Evolutionary conservation across 768 basidiomycete genomes (phyloP), one percentile per base, ranked within the genome.

Genomic region (Leucocoprinus sp.): DNA sequence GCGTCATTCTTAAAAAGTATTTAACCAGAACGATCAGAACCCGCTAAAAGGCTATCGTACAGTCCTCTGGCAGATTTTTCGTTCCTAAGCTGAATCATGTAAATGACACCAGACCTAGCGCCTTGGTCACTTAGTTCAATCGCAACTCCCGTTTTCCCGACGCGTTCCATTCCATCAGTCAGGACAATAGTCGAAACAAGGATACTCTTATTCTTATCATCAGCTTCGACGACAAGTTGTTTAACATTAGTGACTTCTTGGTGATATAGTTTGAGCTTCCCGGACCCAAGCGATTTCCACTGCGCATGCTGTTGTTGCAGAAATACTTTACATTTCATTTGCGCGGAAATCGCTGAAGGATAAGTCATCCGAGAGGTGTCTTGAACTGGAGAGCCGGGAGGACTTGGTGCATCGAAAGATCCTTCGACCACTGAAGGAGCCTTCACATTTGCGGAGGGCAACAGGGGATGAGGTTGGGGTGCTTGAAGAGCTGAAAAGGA

Each of bases 251-350:
- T 89, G 21, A 91, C 90, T 45, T 75, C 70, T 59, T 95, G 82
- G 37, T 72, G 76, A 61, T 93, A 99, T 39, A 99, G 70, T 58
- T 86, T 91, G 52, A 98, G 72, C 55, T 80, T 80, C 11, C 90
- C 92, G 8, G 84, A 70, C 2, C 96, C 96, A 45, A 98, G 71
- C 1, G 88, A 82, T 67, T 96, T 99, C 96, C 96, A 99, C 60
- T 95, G 91, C n/a, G 86, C 84, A 58, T 97, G 93, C 27, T 89
- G 81, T 57, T 95, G 92, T 59, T 98, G 84, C 37, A 96, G 69
- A 67, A 98, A 99, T 18, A 97, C 84, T 64, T 98, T 99, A 76
- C 95, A 97, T 61, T 93, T 93, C 89, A 93, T 95, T 58, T 90
- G 82, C 9, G 88, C 90, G 7, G 87, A 78, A 50, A 98, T 70